Evolutionary conservation across 208 protist species (phyloP), one percentile per base, ranked within the genome.

Genomic region (Trypanosoma grayi): DNA sequence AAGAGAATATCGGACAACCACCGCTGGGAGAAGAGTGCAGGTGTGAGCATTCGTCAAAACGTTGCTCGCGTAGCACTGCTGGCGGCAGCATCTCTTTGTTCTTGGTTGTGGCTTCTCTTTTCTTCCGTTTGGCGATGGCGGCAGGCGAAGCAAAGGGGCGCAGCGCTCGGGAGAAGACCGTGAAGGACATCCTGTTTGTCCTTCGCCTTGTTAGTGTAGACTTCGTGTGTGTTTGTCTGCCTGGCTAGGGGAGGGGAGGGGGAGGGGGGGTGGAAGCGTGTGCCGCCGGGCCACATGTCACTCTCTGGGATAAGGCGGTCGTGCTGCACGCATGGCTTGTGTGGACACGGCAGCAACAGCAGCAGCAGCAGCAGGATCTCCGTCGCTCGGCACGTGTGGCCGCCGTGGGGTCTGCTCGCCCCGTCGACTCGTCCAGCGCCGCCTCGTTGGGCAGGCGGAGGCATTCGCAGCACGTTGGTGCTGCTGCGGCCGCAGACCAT

Each of bases 401-500:
- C 40, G 7, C 14, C 8, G 9, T 36, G 53, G 18, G 8, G n/a
- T 43, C 14, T 24, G 33, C 11, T 34, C 39, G 41, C 0, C 16
- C 34, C 20, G 2, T 2, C 13, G 16, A 10, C 41, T 34, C 55
- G 53, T n/a, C n/a, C n/a, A n/a, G n/a, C n/a, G n/a, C n/a, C n/a
- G n/a, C n/a, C n/a, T n/a, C n/a, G n/a, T n/a, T n/a, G n/a, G n/a
- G n/a, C n/a, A n/a, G n/a, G n/a, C n/a, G n/a, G n/a, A 14, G 52
- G 34, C 5, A 44, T 88, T 24, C 72, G 47, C 25, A 25, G 27
- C 4, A 81, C 83, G 1, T 47, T 44, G 1, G 34, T 75, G 13
- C 73, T 72, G 2, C 71, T 71, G 11, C 75, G 86, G 0, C 78
- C 80, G 33, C 82, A 83, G 52, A 81, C 83, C 8, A 79, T 90